These are phyloP conservation scores for Russula brevipes DNA, from an alignment of 768 basidiomycete genomes.

Conservation along the genomic window DNA sequence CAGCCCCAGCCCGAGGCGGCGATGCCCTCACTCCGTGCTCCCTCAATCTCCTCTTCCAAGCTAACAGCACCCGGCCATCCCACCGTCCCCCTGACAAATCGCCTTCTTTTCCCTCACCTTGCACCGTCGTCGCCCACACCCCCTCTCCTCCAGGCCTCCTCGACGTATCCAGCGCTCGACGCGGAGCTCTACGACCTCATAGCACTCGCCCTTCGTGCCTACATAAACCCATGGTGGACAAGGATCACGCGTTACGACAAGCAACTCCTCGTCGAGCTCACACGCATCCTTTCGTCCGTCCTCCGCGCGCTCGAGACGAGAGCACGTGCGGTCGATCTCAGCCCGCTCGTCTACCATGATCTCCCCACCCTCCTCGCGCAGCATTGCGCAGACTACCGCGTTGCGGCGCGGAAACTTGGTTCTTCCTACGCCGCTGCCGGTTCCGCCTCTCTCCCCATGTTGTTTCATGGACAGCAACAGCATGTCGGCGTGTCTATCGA, in stretches of 20 bases:
- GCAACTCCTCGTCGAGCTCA: slow-evolving; percentile 70
- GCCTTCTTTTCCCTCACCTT: slow-evolving; percentile 60
- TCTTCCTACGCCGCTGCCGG: slow-evolving; percentile 70
- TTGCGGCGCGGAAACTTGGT: slow-evolving; percentile 53
- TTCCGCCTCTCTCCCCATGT: slow-evolving; percentile 52
- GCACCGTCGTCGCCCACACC: slow-evolving; percentile 44
- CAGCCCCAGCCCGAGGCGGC: neutral
- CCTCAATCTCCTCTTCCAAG: slow-evolving; percentile 23
- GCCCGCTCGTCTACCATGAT: slow-evolving; percentile 56
- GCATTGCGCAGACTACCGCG: slow-evolving; percentile 76
- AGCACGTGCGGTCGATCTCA: slow-evolving; percentile 48
- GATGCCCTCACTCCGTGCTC: slow-evolving; percentile 4
- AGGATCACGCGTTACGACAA: slow-evolving; percentile 80
- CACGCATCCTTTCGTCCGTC: slow-evolving; percentile 52
- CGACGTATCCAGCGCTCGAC: slow-evolving; percentile 50
- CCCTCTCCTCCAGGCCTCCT: slow-evolving; percentile 45
- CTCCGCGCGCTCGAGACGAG: slow-evolving; percentile 58
- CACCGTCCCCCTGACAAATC: slow-evolving; percentile 28
- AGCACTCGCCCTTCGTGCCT: slow-evolving; percentile 73
- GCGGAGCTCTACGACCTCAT: slow-evolving; percentile 73
- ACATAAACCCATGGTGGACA: slow-evolving; percentile 81
- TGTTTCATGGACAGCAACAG: slow-evolving; percentile 80
- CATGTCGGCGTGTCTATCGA: slow-evolving; percentile 73
- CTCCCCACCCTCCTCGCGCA: slow-evolving; percentile 63
- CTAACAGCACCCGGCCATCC: slow-evolving; percentile 1